These are phyloP conservation scores for Neocatenulostroma microsporum DNA, from an alignment of 2,329 filamentous ascomycete species.

Conservation along the genomic window DNA sequence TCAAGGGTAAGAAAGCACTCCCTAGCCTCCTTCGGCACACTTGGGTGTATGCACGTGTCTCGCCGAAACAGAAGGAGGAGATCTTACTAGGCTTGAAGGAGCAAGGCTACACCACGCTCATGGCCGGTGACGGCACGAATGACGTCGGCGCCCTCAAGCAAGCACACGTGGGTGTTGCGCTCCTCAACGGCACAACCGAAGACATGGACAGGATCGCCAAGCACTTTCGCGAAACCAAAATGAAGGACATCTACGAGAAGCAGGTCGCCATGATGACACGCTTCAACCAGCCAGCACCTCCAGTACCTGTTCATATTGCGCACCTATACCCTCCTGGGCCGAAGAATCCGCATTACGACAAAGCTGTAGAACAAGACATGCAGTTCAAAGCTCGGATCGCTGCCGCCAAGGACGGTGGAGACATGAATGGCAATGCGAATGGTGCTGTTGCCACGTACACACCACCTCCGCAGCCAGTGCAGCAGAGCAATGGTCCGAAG, in stretches of 20 bases:
- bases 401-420: constrained; percentile 38
- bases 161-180: constrained; percentile 90
- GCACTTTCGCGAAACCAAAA: constrained; percentile 86
- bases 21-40: constrained; percentile 73
- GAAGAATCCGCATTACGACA: constrained; percentile 86
- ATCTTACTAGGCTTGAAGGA: constrained; percentile 95
- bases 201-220: constrained; percentile 88
- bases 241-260: constrained; percentile 99
- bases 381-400: constrained; percentile 61
- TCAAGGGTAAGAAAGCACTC: constrained; percentile 72
- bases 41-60: constrained; percentile 98
- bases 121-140: constrained; percentile 98
- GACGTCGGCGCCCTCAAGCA: constrained; percentile 97
- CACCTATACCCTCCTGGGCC: constrained; percentile 90
- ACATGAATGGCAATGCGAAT: constrained; percentile 34
- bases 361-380: constrained; percentile 81
- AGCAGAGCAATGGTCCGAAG: constrained; percentile 14
- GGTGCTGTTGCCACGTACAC: constrained; percentile 19
- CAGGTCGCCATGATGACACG: constrained; percentile 83
- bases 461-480: constrained; percentile 15
- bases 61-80: constrained; percentile 97
- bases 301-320: constrained; percentile 83
- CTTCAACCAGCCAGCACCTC: constrained; percentile 90
- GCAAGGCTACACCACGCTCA: constrained; percentile 93
- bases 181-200: constrained; percentile 88